Conservation (phyloP, 768 basidiomycete species). For the Suillus luteus region DNA sequence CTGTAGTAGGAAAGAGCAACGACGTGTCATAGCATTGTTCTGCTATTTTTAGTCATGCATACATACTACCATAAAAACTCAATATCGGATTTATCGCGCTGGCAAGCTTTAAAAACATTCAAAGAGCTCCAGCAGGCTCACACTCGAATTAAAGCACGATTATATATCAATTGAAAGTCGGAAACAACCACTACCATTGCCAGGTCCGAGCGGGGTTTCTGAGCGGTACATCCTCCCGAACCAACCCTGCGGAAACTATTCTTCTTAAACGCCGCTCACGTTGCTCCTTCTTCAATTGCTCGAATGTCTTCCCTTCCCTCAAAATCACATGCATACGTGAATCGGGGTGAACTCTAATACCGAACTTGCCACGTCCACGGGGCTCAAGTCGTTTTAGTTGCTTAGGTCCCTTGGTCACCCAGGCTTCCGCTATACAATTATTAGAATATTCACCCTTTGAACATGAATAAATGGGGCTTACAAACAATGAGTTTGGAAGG, state of each 20-base stretch:
- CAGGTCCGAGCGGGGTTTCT: constrained; percentile 72
- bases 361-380: constrained; percentile 79
- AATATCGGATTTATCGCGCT: not conserved
- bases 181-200: constrained; percentile 63
- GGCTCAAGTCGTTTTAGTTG: constrained; percentile 70
- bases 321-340: constrained; percentile 76
- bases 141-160: constrained; percentile 2
- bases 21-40: constrained; percentile 26
- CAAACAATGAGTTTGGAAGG: constrained; percentile 77
- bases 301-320: constrained; percentile 78
- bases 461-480: constrained; percentile 43
- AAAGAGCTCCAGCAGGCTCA: not conserved
- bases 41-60: constrained; percentile 18
- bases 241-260: constrained; percentile 78
- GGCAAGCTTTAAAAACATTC: not conserved
- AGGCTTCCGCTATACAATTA: constrained; percentile 72
- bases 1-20: constrained; percentile 13
- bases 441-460: constrained; percentile 1
- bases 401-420: constrained; percentile 86
- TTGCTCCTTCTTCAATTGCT: constrained; percentile 63
- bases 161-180: constrained; percentile 2
- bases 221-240: constrained; percentile 78
- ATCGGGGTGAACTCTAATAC: constrained; percentile 74
- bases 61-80: not conserved
- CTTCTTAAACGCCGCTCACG: constrained; percentile 68